These are phyloP conservation scores for Dictyostelium capitatum DNA, from an alignment of 78 protist species.

Conservation along the genomic window DNA sequence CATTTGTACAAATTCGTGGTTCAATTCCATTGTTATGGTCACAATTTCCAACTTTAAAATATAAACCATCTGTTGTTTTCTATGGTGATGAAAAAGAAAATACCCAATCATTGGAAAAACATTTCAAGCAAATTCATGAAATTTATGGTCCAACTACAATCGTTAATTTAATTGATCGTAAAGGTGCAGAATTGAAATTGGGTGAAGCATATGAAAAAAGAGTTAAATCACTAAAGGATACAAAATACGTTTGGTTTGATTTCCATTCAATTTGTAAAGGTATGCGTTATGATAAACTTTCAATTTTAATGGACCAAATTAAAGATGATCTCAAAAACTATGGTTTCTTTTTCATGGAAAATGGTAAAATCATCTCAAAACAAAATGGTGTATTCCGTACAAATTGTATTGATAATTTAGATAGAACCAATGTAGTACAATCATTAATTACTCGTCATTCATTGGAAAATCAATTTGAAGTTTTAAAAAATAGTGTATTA, in stretches of 20 bases:
- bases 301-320: constrained; percentile 52
- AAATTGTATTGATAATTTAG: constrained; percentile 97
- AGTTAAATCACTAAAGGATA: neutral
- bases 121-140: constrained; percentile 37
- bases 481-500: neutral
- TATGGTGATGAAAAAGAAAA: constrained; percentile 43
- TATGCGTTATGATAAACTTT: constrained; percentile 70
- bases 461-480: constrained; percentile 43
- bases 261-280: constrained; percentile 81
- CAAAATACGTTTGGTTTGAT: constrained; percentile 81
- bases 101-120: neutral
- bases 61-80: constrained; percentile 58
- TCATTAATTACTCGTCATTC: constrained; percentile 46
- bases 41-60: constrained; percentile 50
- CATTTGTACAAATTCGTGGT: constrained; percentile 84
- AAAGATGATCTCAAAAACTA: neutral
- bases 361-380: constrained; percentile 8
- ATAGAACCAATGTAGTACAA: constrained; percentile 97
- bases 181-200: constrained; percentile 68
- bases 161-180: constrained; percentile 78
- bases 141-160: constrained; percentile 42
- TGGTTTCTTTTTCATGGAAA: constrained; percentile 10
- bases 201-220: constrained; percentile 69
- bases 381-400: constrained; percentile 93
- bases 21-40: constrained; percentile 85